phyloP scores from a whole-genome alignment of 805 yeast species.

The Kluyveromyces nonfermentans region DNA sequence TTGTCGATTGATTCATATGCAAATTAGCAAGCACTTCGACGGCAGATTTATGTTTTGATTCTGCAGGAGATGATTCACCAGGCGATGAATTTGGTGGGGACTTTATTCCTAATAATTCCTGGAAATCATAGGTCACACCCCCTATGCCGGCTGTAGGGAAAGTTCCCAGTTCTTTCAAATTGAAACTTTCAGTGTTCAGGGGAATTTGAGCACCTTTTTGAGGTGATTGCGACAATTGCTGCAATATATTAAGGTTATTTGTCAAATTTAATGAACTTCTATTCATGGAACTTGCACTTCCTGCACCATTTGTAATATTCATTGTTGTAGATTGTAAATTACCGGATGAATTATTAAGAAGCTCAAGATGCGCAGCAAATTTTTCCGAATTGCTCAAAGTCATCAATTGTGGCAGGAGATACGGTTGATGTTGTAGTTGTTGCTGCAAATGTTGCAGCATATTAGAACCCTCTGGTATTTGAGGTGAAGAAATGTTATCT shows the following conservation, averaged over 20 bases:
- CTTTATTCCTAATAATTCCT: slow-evolving; percentile 19
- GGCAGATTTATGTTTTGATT: slow-evolving; percentile 19
- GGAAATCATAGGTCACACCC: slow-evolving; percentile 26
- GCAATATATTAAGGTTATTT: slow-evolving; percentile 9
- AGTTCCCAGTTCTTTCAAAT: slow-evolving; percentile 18
- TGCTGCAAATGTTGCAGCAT: slow-evolving; percentile 17
- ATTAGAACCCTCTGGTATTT: slow-evolving; percentile 14
- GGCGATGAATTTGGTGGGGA: slow-evolving; percentile 4
- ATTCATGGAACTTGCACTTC: slow-evolving; percentile 18
- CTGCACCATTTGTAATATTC: slow-evolving; percentile 22
- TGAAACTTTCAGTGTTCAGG: slow-evolving; percentile 5
- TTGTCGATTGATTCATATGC: slow-evolving; percentile 13
- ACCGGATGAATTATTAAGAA: slow-evolving; percentile 14
- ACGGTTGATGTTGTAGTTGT: slow-evolving; percentile 20
- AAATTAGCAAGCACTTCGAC: slow-evolving; percentile 25
- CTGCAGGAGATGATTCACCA: background rate
- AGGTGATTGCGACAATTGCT: slow-evolving; percentile 14
- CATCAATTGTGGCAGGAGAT: slow-evolving; percentile 21
- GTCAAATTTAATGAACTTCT: slow-evolving; percentile 8
- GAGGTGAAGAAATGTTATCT: slow-evolving; percentile 21
- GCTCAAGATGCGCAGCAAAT: slow-evolving; percentile 14
- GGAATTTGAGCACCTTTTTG: slow-evolving; percentile 10
- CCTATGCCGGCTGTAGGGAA: slow-evolving; percentile 26
- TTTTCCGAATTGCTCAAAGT: slow-evolving; percentile 24
- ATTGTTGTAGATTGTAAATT: slow-evolving; percentile 15